Evolutionary conservation across 805 yeast genomes (phyloP).

Genomic region (Wickerhamomyces subpelliculosus): DNA sequence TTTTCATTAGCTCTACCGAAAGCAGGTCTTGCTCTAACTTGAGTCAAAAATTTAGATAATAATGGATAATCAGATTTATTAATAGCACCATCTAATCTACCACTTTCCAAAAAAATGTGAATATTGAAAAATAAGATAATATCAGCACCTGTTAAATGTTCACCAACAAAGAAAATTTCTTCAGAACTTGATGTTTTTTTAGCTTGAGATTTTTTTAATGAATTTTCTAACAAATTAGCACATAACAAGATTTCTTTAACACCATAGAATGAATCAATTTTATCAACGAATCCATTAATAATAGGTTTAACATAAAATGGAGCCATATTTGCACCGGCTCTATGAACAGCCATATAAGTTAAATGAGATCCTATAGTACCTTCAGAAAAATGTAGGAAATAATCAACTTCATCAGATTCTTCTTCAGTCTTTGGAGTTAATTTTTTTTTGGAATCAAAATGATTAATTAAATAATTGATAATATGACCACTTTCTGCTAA

Average conservation of each 20-base stretch:
- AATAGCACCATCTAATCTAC: conserved; percentile 3
- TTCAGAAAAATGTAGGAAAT: conserved; percentile 52
- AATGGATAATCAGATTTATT: conserved; percentile 20
- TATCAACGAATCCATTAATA: not conserved
- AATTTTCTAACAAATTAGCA: not conserved
- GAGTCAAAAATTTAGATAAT: conserved; percentile 20
- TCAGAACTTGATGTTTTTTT: not conserved
- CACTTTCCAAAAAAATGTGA: conserved; percentile 20
- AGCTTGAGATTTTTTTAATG: not conserved
- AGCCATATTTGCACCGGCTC: conserved; percentile 31
- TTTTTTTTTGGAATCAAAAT: conserved; percentile 38
- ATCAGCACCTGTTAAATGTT: conserved; percentile 39
- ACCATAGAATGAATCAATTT: conserved; percentile 11
- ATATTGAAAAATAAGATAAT: conserved; percentile 39
- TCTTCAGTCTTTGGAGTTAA: conserved; percentile 32
- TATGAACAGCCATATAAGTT: conserved; percentile 28
- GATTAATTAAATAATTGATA: conserved; percentile 40
- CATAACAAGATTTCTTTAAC: conserved; percentile 22
- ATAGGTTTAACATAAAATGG: conserved; percentile 44
- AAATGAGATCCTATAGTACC: conserved; percentile 48
- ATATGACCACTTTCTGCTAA: conserved; percentile 60
- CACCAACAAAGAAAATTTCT: conserved; percentile 4
- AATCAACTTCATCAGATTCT: conserved; percentile 39
- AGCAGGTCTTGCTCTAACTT: conserved; percentile 20
- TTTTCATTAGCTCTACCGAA: conserved; percentile 40